A percentile compares a stretch with the other conserved stretches of the same genome.
phyloP scores from a whole-genome alignment of 1,284 basidiomycete species.

The Ceratobasidium sp. region DNA sequence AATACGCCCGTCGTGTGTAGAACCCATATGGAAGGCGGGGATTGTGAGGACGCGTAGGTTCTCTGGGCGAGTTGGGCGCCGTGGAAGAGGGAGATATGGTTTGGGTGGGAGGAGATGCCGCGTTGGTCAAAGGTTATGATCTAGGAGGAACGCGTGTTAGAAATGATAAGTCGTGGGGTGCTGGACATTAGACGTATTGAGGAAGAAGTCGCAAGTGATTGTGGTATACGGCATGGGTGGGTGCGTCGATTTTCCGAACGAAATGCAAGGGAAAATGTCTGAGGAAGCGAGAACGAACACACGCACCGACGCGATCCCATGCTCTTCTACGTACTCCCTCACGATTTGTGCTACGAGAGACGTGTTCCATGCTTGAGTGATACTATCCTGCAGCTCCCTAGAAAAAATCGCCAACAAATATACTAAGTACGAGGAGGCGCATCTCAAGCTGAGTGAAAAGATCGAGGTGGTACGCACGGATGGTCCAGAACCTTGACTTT shows the following conservation, averaged over 20 bases:
- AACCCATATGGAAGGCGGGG: constrained; percentile 60
- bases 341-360: constrained; percentile 70
- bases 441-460: neutral
- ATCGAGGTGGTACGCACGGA: constrained; percentile 63
- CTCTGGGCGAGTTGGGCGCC: constrained; percentile 56
- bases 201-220: too few species aligned
- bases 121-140: constrained; percentile 89
- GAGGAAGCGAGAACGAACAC: neutral
- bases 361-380: constrained; percentile 74
- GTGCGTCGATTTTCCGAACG: too few species aligned
- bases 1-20: constrained; percentile 68
- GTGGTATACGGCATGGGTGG: too few species aligned
- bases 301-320: constrained; percentile 73
- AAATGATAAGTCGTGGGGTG: constrained; percentile 1
- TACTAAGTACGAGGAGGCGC: neutral
- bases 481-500: constrained; percentile 75
- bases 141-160: constrained; percentile 56
- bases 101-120: constrained; percentile 90
- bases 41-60: constrained; percentile 50
- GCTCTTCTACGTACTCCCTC: constrained; percentile 64
- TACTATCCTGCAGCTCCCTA: constrained; percentile 83
- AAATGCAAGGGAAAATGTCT: constrained; percentile 5
- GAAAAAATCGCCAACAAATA: neutral
- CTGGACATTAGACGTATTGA: too few species aligned
- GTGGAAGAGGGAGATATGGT: constrained; percentile 81